These are phyloP conservation scores for Strobilomyces confusus DNA, from an alignment of 768 basidiomycete species.

Conservation along the genomic window DNA sequence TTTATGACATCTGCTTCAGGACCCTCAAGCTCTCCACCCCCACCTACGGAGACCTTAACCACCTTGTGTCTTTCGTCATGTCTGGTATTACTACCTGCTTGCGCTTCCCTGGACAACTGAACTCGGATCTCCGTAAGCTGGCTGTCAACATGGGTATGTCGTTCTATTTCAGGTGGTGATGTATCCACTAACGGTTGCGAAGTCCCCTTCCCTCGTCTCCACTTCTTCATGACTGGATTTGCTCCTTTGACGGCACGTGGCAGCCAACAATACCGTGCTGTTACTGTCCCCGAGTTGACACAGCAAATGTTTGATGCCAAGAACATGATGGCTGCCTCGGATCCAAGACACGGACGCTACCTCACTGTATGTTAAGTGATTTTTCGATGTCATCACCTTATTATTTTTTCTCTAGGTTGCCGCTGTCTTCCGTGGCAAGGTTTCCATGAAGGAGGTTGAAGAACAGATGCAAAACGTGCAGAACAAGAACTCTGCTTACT, in stretches of 20 bases:
- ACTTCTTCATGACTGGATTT: conserved; percentile 98
- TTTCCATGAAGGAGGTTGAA: conserved; percentile 99
- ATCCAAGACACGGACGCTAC: conserved; percentile 96
- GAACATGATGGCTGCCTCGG: conserved; percentile 99
- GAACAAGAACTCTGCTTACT: conserved; percentile 97
- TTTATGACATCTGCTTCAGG: conserved; percentile 98
- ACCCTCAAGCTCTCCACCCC: conserved; percentile 95
- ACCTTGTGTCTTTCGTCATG: conserved; percentile 97
- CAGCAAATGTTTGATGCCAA: conserved; percentile 99
- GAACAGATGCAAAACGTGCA: conserved; percentile 98
- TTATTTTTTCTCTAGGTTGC: conserved; percentile 54
- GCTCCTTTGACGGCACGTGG: conserved; percentile 93
- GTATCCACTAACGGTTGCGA: conserved; percentile 4
- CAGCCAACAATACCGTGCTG: conserved; percentile 92
- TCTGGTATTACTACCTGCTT: conserved; percentile 97
- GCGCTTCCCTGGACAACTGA: conserved; percentile 99
- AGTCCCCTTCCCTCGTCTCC: conserved; percentile 99
- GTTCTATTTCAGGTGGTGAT: neutral
- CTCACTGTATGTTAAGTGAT: conserved; percentile 62
- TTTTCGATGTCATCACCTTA: neutral
- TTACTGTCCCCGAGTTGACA: conserved; percentile 95
- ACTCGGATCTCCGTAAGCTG: conserved; percentile 96
- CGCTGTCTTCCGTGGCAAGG: conserved; percentile 97
- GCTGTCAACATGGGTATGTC: conserved; percentile 96
- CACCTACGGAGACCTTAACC: conserved; percentile 96